These are phyloP conservation scores for Penicillium psychrosexuale DNA, from an alignment of 2,329 filamentous ascomycete species.

Conservation along the genomic window DNA sequence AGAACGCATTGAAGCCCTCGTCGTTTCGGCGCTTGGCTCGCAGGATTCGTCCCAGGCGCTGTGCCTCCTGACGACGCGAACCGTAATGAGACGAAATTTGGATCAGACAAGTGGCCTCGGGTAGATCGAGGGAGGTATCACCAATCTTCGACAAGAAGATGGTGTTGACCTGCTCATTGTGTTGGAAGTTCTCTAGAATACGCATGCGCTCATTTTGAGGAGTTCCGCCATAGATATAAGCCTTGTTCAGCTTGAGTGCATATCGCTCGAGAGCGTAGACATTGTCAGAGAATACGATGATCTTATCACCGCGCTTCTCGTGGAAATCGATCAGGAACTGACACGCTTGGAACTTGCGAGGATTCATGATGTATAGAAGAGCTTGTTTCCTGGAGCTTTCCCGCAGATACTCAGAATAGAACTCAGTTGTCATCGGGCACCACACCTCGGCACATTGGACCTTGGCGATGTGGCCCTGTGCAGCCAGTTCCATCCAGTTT, in stretches of 20 bases:
- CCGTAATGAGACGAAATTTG: conserved; percentile 98
- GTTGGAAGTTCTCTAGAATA: conserved; percentile 91
- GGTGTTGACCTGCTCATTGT: conserved; percentile 84
- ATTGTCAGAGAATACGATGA: conserved; percentile 97
- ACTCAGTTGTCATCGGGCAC: conserved; percentile 99
- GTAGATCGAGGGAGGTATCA: conserved; percentile 94
- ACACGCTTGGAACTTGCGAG: conserved; percentile 91
- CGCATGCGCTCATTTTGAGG: conserved; percentile 78
- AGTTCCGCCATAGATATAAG: conserved; percentile 88
- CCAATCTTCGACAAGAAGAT: conserved; percentile 97
- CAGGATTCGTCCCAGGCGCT: conserved; percentile 86
- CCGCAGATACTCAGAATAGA: conserved; percentile 88
- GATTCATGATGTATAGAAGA: conserved; percentile 93
- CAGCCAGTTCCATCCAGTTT: conserved; percentile 98
- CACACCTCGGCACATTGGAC: conserved; percentile 98
- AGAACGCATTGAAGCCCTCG: conserved; percentile 98
- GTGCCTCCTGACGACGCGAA: conserved; percentile 92
- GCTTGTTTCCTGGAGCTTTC: conserved; percentile 64
- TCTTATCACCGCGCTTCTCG: conserved; percentile 89
- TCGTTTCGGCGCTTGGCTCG: conserved; percentile 94
- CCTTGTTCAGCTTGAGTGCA: conserved; percentile 77
- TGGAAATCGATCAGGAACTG: conserved; percentile 99
- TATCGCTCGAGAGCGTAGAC: conserved; percentile 88
- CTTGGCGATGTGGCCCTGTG: conserved; percentile 93
- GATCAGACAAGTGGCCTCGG: conserved; percentile 93